Evolutionary conservation across 768 basidiomycete genomes (phyloP).

Genomic region (Amanita muscaria): DNA sequence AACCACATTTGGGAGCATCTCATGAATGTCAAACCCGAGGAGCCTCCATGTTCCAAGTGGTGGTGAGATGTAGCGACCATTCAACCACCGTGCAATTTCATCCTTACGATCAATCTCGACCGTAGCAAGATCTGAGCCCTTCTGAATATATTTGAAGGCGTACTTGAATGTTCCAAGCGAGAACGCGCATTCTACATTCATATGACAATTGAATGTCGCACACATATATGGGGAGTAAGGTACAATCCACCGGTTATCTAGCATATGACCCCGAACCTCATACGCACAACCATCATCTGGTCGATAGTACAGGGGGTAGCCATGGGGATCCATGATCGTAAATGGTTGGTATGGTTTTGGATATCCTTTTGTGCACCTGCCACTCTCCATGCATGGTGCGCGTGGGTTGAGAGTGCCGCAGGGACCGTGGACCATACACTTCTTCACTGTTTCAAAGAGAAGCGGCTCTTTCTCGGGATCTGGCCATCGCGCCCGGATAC

Average conservation of each 20-base stretch:
- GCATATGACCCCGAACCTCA: constrained; percentile 13
- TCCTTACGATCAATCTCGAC: constrained; percentile 21
- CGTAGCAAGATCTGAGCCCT: constrained; percentile 33
- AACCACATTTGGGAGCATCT: constrained; percentile 27
- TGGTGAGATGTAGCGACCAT: too few species aligned
- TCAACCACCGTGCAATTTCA: constrained; percentile 22
- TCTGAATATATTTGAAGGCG: constrained; percentile 41
- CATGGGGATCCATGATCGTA: constrained; percentile 16
- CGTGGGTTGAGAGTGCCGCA: constrained; percentile 26
- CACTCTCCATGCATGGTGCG: constrained; percentile 31
- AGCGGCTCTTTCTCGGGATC: constrained; percentile 24
- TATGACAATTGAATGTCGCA: constrained; percentile 4
- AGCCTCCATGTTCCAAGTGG: constrained; percentile 12
- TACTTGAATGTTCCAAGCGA: constrained; percentile 29
- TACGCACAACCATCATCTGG: constrained; percentile 22
- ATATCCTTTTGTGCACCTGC: constrained; percentile 24
- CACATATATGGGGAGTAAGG: constrained; percentile 19
- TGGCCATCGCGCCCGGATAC: constrained; percentile 28
- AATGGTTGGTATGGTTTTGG: constrained; percentile 17
- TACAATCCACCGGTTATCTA: constrained; percentile 32
- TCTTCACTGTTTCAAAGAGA: constrained; percentile 26
- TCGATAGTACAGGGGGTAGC: constrained; percentile 18
- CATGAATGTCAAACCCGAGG: constrained; percentile 24
- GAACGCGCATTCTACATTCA: constrained; percentile 3
- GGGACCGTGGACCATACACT: constrained; percentile 21